These are phyloP conservation scores for Apiotrichum brassicae DNA, from an alignment of 1,284 basidiomycete species.

Conservation along the genomic window DNA sequence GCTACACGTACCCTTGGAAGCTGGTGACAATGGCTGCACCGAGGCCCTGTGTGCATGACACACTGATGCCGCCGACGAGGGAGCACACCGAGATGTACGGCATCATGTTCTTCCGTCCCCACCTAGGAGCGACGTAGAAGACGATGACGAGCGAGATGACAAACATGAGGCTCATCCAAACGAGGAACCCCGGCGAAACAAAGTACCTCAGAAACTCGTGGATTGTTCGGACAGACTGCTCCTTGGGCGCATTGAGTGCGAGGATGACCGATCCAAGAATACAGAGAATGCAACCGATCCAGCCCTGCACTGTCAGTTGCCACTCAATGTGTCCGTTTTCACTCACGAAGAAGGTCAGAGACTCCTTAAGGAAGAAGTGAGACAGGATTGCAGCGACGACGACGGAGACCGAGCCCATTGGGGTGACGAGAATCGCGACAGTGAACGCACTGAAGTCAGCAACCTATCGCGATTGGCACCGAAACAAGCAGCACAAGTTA, in stretches of 20 bases:
- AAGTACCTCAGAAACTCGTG: slow-evolving; percentile 73
- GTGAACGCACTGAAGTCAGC: slow-evolving; percentile 33
- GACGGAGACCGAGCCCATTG: slow-evolving; percentile 90
- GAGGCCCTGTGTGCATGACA: slow-evolving; percentile 90
- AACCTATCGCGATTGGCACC: too few relatives aligned
- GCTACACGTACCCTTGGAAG: slow-evolving; percentile 63
- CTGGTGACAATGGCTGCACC: slow-evolving; percentile 85
- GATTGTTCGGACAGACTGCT: slow-evolving; percentile 75
- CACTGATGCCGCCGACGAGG: slow-evolving; percentile 92
- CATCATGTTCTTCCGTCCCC: slow-evolving; percentile 89
- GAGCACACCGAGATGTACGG: slow-evolving; percentile 93
- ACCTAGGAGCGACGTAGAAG: slow-evolving; percentile 51
- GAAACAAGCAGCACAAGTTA: background rate
- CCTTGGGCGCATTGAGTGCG: slow-evolving; percentile 69
- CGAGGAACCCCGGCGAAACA: slow-evolving; percentile 77
- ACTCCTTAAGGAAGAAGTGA: slow-evolving; percentile 88
- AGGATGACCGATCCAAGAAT: slow-evolving; percentile 61
- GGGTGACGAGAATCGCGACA: slow-evolving; percentile 48
- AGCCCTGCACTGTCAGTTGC: slow-evolving; percentile 58
- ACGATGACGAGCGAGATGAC: slow-evolving; percentile 28
- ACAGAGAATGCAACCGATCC: slow-evolving; percentile 86
- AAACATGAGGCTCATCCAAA: slow-evolving; percentile 53
- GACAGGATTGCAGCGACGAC: slow-evolving; percentile 92
- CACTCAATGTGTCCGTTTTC: background rate
- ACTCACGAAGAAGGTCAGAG: slow-evolving; percentile 52